Base-by-base conservation (phyloP, 257 asterid species). In the Nicotiana tomentosiformis region DNA sequence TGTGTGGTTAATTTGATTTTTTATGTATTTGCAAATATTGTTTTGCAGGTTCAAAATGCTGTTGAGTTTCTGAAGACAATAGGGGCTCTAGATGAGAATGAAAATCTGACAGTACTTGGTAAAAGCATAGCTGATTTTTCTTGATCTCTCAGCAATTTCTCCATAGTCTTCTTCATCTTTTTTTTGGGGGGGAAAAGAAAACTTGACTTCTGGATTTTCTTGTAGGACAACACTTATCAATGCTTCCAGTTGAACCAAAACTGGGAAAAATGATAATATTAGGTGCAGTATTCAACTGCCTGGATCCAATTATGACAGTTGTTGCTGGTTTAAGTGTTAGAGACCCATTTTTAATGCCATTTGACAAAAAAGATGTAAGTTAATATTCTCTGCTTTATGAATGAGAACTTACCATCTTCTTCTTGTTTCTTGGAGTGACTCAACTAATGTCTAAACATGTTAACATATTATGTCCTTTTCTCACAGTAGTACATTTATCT, bases 161-260 rank as follows among this genome's bases (percentile, higher is more conserved):
- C 37, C 26, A 26, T 26, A 74, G 64, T 61, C 26, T 80, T 85
- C 60, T 77, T 58, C 66, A 53, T 80, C 83, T 58, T 82, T 82
- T 4, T 43, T 80, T 82, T 15, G 68, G 6, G 80, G 80, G 80
- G 80, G 12, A 51, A 15, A 16, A 76, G 46, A 66, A 32, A 57
- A 57, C 23, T 68, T 51, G 23, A 16, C 80, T 79, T 84, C 78
- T 82, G 58, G 67, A 49, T 85, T 81, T 56, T 74, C 80, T 85
- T 90, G 83, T 90, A 95, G 99, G 99, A 14, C 92, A 83, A 82
- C 89, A 93, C 85, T 87, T 95, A 85, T 92, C 98, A 43, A 86
- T 91, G 93, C 95, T 95, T 88, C 99, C 99, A 66, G 98, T 95
- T 87, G 99, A 95, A 84, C 99, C 99, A 3, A 95, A 95, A 89